Evolutionary conservation across 2,329 filamentous ascomycete genomes (phyloP).

Genomic region (Botrytis medusae): DNA sequence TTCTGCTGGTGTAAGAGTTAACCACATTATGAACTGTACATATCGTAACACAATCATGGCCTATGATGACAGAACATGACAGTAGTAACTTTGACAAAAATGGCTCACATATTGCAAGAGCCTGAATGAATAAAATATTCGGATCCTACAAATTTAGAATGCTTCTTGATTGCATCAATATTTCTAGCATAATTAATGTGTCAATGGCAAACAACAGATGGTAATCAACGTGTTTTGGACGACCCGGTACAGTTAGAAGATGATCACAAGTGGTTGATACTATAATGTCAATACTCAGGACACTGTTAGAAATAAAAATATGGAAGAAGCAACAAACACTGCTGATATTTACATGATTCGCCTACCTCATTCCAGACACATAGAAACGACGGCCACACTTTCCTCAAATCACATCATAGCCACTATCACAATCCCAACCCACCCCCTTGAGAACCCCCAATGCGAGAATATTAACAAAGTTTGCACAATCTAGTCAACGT

Average conservation of each 20-base stretch:
- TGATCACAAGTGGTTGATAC: background rate
- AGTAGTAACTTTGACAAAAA: background rate
- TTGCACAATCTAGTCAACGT: background rate
- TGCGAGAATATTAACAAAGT: too few species aligned
- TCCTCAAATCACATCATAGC: background rate
- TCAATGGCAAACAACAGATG: background rate
- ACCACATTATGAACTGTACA: background rate
- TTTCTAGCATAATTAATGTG: background rate
- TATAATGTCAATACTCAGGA: background rate
- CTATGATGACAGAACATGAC: background rate
- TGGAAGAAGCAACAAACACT: background rate
- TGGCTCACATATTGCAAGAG: background rate
- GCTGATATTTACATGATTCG: background rate
- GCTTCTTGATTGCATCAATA: background rate
- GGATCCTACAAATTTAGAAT: background rate
- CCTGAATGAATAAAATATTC: background rate
- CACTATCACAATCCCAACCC: background rate
- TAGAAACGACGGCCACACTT: background rate
- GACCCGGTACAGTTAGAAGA: background rate
- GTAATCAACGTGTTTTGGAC: background rate
- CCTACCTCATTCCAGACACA: background rate
- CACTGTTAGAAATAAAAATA: rapidly evolving
- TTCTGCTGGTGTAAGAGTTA: background rate
- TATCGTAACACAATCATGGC: background rate
- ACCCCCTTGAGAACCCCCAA: background rate